A percentile compares a stretch with the other conserved stretches of the same genome.
Conservation (phyloP, 148 eudicot species). For the Rhododendron ovatum region DNA sequence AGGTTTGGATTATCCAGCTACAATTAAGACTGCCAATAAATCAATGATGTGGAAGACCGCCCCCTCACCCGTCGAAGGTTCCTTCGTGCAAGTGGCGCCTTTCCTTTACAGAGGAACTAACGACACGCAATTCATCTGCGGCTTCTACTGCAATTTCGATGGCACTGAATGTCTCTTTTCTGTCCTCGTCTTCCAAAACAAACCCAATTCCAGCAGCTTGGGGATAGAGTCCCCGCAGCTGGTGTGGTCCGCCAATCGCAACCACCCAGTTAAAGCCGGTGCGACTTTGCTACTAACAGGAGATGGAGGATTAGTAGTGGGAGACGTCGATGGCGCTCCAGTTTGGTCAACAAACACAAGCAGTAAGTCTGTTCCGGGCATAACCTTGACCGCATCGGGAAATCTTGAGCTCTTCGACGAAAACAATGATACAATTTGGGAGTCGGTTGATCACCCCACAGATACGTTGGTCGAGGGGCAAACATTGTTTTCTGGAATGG, state of each 20-base stretch:
- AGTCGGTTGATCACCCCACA: conserved; percentile 4
- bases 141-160: background rate
- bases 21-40: background rate
- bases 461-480: conserved; percentile 27
- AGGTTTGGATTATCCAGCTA: background rate
- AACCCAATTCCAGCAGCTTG: no score
- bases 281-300: conserved; percentile 22
- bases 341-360: conserved; percentile 30
- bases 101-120: background rate
- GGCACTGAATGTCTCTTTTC: background rate
- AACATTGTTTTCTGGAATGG: conserved; percentile 10
- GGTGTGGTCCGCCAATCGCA: conserved; percentile 26
- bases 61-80: background rate
- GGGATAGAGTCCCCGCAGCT: background rate
- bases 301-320: conserved; percentile 20
- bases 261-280: conserved; percentile 11
- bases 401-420: conserved; percentile 17
- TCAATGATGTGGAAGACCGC: background rate
- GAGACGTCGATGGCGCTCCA: conserved; percentile 16
- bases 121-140: background rate
- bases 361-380: conserved; percentile 12
- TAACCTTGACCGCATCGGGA: conserved; percentile 26
- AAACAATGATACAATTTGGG: conserved; percentile 10
- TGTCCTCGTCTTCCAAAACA: background rate
- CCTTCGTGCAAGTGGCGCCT: background rate